These are phyloP conservation scores for Ganoderma leucocontextum DNA, from an alignment of 1,284 basidiomycete genomes.

Conservation along the genomic window DNA sequence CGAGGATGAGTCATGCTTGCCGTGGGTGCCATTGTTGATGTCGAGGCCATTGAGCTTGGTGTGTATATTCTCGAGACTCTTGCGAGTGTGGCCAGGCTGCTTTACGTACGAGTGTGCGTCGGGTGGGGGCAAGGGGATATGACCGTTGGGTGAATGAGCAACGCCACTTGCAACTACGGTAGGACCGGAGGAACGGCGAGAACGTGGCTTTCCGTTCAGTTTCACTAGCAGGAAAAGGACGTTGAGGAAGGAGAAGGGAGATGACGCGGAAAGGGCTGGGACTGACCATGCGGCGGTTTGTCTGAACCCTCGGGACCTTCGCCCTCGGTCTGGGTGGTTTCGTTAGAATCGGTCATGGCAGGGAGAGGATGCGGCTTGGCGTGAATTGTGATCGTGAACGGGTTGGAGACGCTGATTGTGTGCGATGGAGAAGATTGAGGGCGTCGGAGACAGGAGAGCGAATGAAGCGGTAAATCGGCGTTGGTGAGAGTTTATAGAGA, in stretches of 20 bases:
- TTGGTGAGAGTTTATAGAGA: slow-evolving; percentile 43
- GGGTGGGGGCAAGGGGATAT: slow-evolving; percentile 63
- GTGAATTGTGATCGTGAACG: slow-evolving; percentile 23
- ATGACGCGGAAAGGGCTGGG: slow-evolving; percentile 32
- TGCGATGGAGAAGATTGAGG: slow-evolving; percentile 31
- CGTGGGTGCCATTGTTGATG: slow-evolving; percentile 36
- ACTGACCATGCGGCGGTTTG: slow-evolving; percentile 56
- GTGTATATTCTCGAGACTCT: slow-evolving; percentile 48
- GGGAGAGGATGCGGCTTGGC: slow-evolving; percentile 28
- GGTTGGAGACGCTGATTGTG: slow-evolving; percentile 23
- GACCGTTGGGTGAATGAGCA: slow-evolving; percentile 26
- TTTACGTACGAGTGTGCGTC: slow-evolving; percentile 60
- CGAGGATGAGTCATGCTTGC: slow-evolving; percentile 42
- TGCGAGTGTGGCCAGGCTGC: slow-evolving; percentile 61
- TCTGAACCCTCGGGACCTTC: slow-evolving; percentile 67
- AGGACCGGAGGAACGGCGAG: slow-evolving; percentile 29
- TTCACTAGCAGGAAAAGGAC: slow-evolving; percentile 14
- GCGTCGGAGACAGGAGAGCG: slow-evolving; percentile 24
- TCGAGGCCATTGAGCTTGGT: slow-evolving; percentile 24
- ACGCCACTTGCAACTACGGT: slow-evolving; percentile 28
- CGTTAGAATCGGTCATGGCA: slow-evolving; percentile 36
- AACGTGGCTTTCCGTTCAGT: slow-evolving; percentile 28
- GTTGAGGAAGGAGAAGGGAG: slow-evolving; percentile 12
- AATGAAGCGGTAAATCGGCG: slow-evolving; percentile 30
- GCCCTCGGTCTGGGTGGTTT: slow-evolving; percentile 61